Conservation (phyloP, 345 rosid species). For the Angophora floribunda region DNA sequence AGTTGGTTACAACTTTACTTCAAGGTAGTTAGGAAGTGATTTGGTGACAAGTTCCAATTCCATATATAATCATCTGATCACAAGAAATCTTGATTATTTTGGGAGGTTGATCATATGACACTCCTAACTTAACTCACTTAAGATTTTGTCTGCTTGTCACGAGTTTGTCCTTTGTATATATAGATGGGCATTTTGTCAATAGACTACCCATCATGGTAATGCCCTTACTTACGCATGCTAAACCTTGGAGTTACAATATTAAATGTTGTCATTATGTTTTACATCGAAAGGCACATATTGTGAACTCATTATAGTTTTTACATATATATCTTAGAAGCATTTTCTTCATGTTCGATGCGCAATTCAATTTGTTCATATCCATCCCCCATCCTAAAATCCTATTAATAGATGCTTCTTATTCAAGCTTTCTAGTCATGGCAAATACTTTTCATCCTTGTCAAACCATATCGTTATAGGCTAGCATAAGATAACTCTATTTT, state of each 20-base stretch:
- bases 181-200: background rate
- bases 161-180: background rate
- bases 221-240: background rate
- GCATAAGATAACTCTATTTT: background rate
- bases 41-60: background rate
- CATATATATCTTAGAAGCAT: background rate
- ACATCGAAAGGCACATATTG: background rate
- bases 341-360: fast-evolving
- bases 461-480: background rate
- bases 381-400: too few species aligned
- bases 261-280: background rate
- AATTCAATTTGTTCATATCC: background rate
- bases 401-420: background rate
- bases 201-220: background rate
- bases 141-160: background rate
- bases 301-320: too few species aligned
- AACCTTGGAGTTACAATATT: background rate
- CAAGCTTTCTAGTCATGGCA: background rate
- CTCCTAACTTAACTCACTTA: background rate
- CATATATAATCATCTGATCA: background rate
- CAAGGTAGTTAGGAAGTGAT: background rate
- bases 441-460: background rate
- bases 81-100: background rate
- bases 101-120: background rate
- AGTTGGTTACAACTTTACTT: too few species aligned